Conservation (phyloP, 495 filamentous ascomycete genomes). For the Aspergillus incahuasiensis region DNA sequence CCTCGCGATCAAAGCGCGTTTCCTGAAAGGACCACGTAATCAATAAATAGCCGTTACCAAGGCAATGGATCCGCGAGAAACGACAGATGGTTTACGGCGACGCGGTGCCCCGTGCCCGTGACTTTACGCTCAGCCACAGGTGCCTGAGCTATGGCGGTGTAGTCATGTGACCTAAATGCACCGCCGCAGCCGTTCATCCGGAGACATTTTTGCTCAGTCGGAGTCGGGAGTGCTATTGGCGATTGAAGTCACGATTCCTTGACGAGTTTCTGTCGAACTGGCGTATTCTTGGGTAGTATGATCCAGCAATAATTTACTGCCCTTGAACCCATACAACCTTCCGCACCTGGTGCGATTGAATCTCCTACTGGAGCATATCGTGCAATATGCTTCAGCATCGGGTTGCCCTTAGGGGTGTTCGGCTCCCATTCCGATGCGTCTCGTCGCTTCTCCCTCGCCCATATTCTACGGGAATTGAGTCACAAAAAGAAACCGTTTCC, state of each 20-base stretch:
- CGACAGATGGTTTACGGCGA: background rate
- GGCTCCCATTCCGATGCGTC: conserved; percentile 45
- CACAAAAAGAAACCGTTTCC: conserved; percentile 27
- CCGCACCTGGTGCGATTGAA: conserved; percentile 10
- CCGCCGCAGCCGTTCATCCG: conserved; percentile 14
- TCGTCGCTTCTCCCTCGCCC: conserved; percentile 38
- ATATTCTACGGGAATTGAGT: conserved; percentile 52
- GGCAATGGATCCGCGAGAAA: no score
- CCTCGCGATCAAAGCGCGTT: background rate
- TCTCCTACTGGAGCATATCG: conserved; percentile 8
- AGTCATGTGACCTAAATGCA: conserved; percentile 6
- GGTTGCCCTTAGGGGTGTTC: conserved; percentile 48
- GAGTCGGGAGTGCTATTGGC: background rate
- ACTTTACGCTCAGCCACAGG: conserved; percentile 11
- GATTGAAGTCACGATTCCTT: conserved; percentile 3
- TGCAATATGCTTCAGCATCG: conserved; percentile 61
- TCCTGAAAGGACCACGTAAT: background rate
- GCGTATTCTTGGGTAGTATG: conserved; percentile 6
- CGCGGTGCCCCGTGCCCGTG: conserved; percentile 16
- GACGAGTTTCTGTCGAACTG: background rate
- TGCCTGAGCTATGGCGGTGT: conserved; percentile 15
- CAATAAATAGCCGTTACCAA: background rate
- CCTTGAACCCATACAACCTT: background rate
- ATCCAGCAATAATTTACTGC: conserved; percentile 4
- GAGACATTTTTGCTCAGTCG: conserved; percentile 24